phyloP scores from a whole-genome alignment of 2,329 filamentous ascomycete genomes.

The Botrytis paeoniae region DNA sequence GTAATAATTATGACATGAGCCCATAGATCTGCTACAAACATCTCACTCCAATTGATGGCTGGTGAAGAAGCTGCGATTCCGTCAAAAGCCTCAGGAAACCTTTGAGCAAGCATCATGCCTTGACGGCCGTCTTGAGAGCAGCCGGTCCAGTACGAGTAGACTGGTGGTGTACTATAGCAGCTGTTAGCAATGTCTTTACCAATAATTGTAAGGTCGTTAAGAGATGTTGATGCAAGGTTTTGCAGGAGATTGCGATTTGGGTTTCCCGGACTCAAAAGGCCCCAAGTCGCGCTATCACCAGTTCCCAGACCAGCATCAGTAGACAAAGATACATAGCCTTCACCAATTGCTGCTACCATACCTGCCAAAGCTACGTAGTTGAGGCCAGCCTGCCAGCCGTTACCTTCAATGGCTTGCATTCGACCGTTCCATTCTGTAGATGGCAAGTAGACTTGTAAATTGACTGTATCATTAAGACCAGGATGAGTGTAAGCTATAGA shows the following conservation, averaged over 20 bases:
- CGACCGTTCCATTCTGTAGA: conserved; percentile 35
- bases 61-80: conserved; percentile 42
- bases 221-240: conserved; percentile 40
- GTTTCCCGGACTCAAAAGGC: conserved; percentile 21
- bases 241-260: conserved; percentile 32
- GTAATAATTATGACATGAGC: not conserved
- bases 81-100: conserved; percentile 40
- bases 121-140: conserved; percentile 42
- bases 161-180: conserved; percentile 38
- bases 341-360: not conserved
- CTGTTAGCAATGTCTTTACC: conserved; percentile 38
- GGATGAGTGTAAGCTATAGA: not conserved
- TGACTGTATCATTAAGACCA: not conserved
- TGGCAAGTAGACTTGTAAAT: conserved; percentile 32
- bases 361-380: not conserved
- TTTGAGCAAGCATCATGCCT: conserved; percentile 40
- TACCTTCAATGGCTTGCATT: conserved; percentile 37
- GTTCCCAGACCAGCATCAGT: conserved; percentile 27
- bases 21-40: not conserved
- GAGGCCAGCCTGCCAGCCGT: conserved; percentile 24
- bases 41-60: conserved; percentile 35
- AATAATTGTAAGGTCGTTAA: conserved; percentile 38
- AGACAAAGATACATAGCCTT: conserved; percentile 33
- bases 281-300: not conserved
- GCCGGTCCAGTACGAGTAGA: conserved; percentile 41